Conservation (phyloP, 106 monocot species). For the Amphibolis antarctica region DNA sequence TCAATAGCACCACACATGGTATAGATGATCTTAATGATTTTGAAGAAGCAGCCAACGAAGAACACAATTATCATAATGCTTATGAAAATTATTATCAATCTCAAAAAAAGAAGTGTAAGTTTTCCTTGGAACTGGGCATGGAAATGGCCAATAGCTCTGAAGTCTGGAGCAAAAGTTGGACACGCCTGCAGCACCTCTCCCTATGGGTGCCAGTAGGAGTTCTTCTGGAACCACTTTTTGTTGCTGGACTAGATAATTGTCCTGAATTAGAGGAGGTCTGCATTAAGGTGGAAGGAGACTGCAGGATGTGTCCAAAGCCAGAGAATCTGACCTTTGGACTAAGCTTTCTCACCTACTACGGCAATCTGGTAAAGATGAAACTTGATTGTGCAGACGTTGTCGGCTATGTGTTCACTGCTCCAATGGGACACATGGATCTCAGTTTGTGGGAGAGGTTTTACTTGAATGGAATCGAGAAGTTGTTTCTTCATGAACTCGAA, state of each 20-base stretch:
- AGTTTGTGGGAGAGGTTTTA: slow-evolving; percentile 95
- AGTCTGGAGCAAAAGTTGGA: slow-evolving; percentile 45
- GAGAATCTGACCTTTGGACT: slow-evolving; percentile 39
- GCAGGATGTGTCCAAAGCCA: slow-evolving; percentile 39
- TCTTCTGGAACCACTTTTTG: slow-evolving; percentile 35
- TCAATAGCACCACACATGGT: background rate
- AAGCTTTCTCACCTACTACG: slow-evolving; percentile 30
- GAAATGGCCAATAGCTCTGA: background rate
- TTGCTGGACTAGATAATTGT: slow-evolving; percentile 48
- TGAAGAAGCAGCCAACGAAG: background rate
- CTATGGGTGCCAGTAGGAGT: slow-evolving; percentile 81
- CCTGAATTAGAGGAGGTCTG: slow-evolving; percentile 54
- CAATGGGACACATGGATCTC: slow-evolving; percentile 81
- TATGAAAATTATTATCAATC: background rate
- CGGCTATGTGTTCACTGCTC: slow-evolving; percentile 77
- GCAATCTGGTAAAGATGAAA: slow-evolving; percentile 61
- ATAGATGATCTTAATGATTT: background rate
- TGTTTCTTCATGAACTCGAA: slow-evolving; percentile 56
- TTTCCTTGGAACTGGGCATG: too few species aligned
- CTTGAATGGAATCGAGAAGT: slow-evolving; percentile 45
- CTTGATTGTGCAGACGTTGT: slow-evolving; percentile 70
- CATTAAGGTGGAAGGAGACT: slow-evolving; percentile 93
- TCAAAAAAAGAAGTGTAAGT: slow-evolving; percentile 35
- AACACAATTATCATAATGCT: background rate
- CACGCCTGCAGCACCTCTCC: slow-evolving; percentile 35